Base-by-base conservation (phyloP, 371 early-diverging fungal genomes). In the Lichtheimia hyalospora region DNA sequence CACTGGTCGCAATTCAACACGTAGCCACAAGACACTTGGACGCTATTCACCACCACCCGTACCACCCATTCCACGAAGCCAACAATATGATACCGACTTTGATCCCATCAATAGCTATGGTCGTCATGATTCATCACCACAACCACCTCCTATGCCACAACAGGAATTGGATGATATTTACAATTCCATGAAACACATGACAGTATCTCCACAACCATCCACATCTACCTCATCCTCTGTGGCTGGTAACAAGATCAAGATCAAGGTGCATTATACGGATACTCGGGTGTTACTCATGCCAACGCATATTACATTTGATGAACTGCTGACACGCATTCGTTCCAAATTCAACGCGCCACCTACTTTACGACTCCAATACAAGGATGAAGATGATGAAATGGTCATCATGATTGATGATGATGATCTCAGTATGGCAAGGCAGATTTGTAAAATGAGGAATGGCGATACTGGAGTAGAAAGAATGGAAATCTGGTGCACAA, bases 381-480 rank as follows among this genome's bases (percentile, higher is more conserved):
- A 86, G 66, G 96, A 97, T 63, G 94, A 93, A 62, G 96, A 94
- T 52, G 85, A 89, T 56, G 92, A 91, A 61, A 75, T 90, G 68
- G 90, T 96, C 14, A 70, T 89, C 42, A 92, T 97, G 87, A 90
- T 90, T 21, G 96, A 96, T 70, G 86, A 95, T 34, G 97, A 96
- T 59, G 96, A 97, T 75, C 82, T 93, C 66, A 85, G 89, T 59
- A 86, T 95, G 73, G 95, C 94, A 28, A 76, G 85, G 60, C 88
- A 55, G 44, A 55, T 55, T 16, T 55, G 44, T 6, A 55, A 41
- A 27, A 55, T 55, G 56, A 41, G 56, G 20, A 55, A 44, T 15
- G 44, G 56, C n/a, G 46, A 46, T 10, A 24, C 24, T 20, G 27
- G 14, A 13, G 15, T 21, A 10, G 56, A 55, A 23, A 18, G 56